These are phyloP conservation scores for Botrytis tulipae DNA, from an alignment of 2,329 filamentous ascomycete species.

Conservation along the genomic window DNA sequence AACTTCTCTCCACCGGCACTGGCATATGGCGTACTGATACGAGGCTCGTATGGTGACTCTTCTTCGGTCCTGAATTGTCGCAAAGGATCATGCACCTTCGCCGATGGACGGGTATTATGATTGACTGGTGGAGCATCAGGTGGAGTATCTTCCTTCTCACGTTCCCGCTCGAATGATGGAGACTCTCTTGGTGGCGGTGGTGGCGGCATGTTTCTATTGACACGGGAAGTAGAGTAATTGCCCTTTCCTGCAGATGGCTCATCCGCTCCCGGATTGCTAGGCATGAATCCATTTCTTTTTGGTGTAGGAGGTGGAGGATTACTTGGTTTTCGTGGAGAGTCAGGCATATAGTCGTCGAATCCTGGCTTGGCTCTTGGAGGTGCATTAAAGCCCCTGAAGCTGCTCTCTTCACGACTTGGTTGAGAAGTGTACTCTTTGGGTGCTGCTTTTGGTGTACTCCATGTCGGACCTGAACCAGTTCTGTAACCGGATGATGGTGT, in stretches of 20 bases:
- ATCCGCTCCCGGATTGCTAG: slow-evolving; percentile 36
- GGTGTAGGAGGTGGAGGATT: slow-evolving; percentile 23
- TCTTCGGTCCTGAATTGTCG: slow-evolving; percentile 44
- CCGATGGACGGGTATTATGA: slow-evolving; percentile 22
- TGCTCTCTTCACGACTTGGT: slow-evolving; percentile 31
- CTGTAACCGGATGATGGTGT: slow-evolving; percentile 10
- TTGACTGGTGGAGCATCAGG: slow-evolving; percentile 13
- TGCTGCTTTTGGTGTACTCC: slow-evolving; percentile 28
- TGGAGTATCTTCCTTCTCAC: slow-evolving; percentile 8
- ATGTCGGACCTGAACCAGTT: slow-evolving; percentile 26
- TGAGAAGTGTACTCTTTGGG: slow-evolving; percentile 30
- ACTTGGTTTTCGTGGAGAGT: slow-evolving; percentile 31
- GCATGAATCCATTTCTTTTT: slow-evolving; percentile 38
- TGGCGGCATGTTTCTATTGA: slow-evolving; percentile 30
- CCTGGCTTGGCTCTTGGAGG: slow-evolving; percentile 27
- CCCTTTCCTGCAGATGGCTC: slow-evolving; percentile 38
- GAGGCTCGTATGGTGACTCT: slow-evolving; percentile 43
- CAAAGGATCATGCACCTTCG: slow-evolving; percentile 44
- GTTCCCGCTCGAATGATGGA: slow-evolving; percentile 12
- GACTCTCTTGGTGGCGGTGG: slow-evolving; percentile 29
- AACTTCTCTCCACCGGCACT: slow-evolving; percentile 58
- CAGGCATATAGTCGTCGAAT: slow-evolving; percentile 30
- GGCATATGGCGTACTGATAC: slow-evolving; percentile 58
- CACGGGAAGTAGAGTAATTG: slow-evolving; percentile 36
- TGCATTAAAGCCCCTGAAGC: slow-evolving; percentile 23